phyloP scores from a whole-genome alignment of 2,329 filamentous ascomycete genomes.

The Tolypocladium ovalisporum region DNA sequence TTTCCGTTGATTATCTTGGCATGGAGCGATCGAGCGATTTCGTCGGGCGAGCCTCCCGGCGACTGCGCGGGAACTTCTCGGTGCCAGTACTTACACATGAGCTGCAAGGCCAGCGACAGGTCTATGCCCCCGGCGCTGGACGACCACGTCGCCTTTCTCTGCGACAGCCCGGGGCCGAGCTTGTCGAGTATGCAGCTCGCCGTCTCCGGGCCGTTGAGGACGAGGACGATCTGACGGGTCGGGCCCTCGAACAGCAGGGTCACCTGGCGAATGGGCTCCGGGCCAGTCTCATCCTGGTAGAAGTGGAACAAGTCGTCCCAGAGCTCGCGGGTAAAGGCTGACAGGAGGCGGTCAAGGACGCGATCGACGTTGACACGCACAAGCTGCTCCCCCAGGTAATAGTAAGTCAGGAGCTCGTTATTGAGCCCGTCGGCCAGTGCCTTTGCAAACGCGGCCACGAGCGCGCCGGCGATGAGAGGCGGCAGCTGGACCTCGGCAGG shows the following conservation, averaged over 20 bases:
- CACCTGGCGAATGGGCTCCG: slow-evolving; percentile 18
- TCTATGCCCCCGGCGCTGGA: slow-evolving; percentile 19
- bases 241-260: slow-evolving; percentile 24
- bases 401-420: slow-evolving; percentile 25
- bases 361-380: slow-evolving; percentile 23
- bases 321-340: slow-evolving; percentile 18
- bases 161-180: slow-evolving; percentile 22
- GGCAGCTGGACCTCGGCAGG: slow-evolving; percentile 22
- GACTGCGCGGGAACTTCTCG: slow-evolving; percentile 21
- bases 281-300: slow-evolving; percentile 16
- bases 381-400: slow-evolving; percentile 21
- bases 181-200: slow-evolving; percentile 22
- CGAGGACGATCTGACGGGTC: slow-evolving; percentile 23
- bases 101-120: slow-evolving; percentile 21
- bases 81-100: slow-evolving; percentile 24
- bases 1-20: slow-evolving; percentile 16
- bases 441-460: slow-evolving; percentile 22
- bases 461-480: slow-evolving; percentile 23
- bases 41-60: slow-evolving; percentile 20
- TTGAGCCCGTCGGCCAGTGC: slow-evolving; percentile 21
- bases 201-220: slow-evolving; percentile 24
- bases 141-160: slow-evolving; percentile 20
- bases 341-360: slow-evolving; percentile 22
- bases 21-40: slow-evolving; percentile 20
- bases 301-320: slow-evolving; percentile 26